Evolutionary conservation across 1,284 basidiomycete genomes (phyloP), one percentile per base, ranked within the genome.

Genomic region (Volvariella volvacea): DNA sequence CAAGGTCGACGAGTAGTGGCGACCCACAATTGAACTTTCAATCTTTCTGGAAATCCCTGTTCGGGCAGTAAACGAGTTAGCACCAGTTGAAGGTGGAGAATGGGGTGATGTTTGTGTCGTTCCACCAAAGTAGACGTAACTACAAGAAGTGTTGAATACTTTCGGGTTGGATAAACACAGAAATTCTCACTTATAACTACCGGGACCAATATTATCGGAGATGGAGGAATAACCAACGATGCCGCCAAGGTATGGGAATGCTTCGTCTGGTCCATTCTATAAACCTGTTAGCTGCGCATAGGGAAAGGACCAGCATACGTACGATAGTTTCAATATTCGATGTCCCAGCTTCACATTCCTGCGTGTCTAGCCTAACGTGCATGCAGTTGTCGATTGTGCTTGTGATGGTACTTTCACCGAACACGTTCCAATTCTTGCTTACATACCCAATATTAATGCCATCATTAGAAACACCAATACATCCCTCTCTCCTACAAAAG

Each of bases 241-340:
- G 12, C 10, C 39, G 30, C 44, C 44, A 20, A 45, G 41, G 32
- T 33, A 45, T 10, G 44, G 39, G 21, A 33, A 45, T 25, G 44
- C 33, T 1, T 38, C 44, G 12, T 36, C 17, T 34, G 44, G 30
- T 25, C 39, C 44, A n/a, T 45, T 45, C 44, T 45, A 14, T n/a
- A 31, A 31, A 31, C 9, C 9, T 31, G 30, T 9, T 31, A 31
- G 30, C 9, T 31, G n/a, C 30, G n/a, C 30, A 31, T 9, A n/a
- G 30, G 30, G 30, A 31, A 31, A 31, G 30, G 30, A n/a, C 30
- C 9, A 19, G 36, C 4, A 20, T 16, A 36, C 44, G 22, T 20
- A 45, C 44, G 20, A 41, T 22, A n/a, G 44, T 45, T 10, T 37
- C 36, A 36, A 45, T 45, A 12, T 33, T 3, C 12, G 36, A 19